These are phyloP conservation scores for Rugonectria rugulosa DNA, from an alignment of 2,329 filamentous ascomycete genomes.

Conservation along the genomic window DNA sequence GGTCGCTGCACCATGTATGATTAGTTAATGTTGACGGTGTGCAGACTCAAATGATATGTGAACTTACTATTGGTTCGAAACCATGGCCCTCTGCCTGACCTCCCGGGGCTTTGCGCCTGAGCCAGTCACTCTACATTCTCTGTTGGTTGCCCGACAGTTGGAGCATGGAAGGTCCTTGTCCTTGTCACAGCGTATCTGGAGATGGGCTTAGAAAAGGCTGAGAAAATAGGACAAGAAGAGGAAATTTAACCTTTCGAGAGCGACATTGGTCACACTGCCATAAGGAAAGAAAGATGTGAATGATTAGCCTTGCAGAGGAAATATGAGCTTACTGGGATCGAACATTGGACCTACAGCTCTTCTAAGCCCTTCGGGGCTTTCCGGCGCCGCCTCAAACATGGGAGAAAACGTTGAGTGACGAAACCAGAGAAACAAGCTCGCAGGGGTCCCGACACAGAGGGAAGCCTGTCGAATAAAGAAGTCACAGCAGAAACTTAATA, in stretches of 20 bases:
- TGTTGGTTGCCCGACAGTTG: not conserved
- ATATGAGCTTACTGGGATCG: too few relatives aligned
- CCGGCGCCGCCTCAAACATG: not conserved
- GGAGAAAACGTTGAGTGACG: not conserved
- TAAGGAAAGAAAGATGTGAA: not conserved
- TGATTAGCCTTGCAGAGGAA: not conserved
- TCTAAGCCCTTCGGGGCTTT: slow-evolving; percentile 6
- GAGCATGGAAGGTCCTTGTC: slow-evolving; percentile 3
- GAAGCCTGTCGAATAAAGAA: too few relatives aligned
- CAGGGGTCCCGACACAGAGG: not conserved
- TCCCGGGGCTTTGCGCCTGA: slow-evolving; percentile 5
- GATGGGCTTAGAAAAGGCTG: not conserved
- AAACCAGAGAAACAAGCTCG: not conserved
- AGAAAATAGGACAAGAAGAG: not conserved
- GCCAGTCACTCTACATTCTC: slow-evolving; percentile 5
- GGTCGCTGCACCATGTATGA: slow-evolving; percentile 1
- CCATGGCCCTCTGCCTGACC: slow-evolving; percentile 10
- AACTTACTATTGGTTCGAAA: slow-evolving; percentile 12
- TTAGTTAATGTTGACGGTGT: not conserved
- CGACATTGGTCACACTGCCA: slow-evolving; percentile 13
- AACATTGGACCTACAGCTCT: slow-evolving; percentile 2
- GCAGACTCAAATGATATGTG: not conserved
- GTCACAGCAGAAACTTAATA: not conserved
- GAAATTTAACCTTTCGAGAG: slow-evolving; percentile 4
- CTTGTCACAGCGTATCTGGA: slow-evolving; percentile 10